phyloP scores from a whole-genome alignment of 148 eudicot species.

The Beta vulgaris region DNA sequence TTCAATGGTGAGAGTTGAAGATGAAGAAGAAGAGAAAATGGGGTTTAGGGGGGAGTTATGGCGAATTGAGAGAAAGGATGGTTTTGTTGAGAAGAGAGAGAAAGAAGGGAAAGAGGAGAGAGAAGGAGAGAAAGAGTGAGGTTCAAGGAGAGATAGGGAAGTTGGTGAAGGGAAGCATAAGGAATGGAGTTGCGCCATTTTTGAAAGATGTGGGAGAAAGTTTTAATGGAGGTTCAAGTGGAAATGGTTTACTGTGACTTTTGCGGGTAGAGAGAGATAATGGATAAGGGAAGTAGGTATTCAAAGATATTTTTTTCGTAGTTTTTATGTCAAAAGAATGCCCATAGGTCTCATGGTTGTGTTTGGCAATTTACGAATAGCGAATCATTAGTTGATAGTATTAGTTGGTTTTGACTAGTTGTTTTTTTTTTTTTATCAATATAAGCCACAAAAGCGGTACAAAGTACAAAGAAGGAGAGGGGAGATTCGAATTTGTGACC shows the following conservation, averaged over 20 bases:
- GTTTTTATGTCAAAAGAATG: neutral
- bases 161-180: slow-evolving; percentile 27
- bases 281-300: neutral
- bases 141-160: slow-evolving; percentile 17
- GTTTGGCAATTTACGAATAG: no score
- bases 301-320: neutral
- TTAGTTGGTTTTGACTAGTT: no score
- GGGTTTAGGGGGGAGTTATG: slow-evolving; percentile 13
- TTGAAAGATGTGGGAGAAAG: neutral
- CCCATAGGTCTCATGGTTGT: neutral
- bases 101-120: slow-evolving; percentile 17
- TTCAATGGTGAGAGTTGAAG: slow-evolving; percentile 30
- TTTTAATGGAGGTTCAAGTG: neutral
- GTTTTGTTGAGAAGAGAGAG: slow-evolving; percentile 21
- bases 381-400: no score
- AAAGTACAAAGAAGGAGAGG: no score
- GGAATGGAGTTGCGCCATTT: slow-evolving; percentile 47
- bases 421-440: no score
- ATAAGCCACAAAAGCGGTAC: no score
- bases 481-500: no score
- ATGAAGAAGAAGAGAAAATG: slow-evolving; percentile 29
- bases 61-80: slow-evolving; percentile 13
- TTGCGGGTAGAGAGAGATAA: neutral
- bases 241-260: neutral
- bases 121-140: slow-evolving; percentile 7